Conservation (phyloP, 1,284 basidiomycete genomes). For the Amylostereum areolatum region DNA sequence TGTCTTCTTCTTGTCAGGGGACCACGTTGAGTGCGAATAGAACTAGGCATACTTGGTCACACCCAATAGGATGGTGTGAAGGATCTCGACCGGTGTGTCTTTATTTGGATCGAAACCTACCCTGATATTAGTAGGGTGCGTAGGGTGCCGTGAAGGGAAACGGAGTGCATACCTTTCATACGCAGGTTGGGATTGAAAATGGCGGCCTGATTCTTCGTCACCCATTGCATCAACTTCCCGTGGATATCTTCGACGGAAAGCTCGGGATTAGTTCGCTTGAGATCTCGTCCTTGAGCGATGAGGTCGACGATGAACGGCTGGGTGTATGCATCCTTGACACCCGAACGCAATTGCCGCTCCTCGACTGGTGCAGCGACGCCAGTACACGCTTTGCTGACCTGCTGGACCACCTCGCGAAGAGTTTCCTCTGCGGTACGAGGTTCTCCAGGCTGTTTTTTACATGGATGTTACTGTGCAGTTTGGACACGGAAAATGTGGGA, state of each 20-base stretch:
- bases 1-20: conserved; percentile 2
- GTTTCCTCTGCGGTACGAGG: not conserved
- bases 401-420: conserved; percentile 1
- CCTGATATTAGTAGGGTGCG: too few relatives aligned
- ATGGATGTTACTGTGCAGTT: too few relatives aligned
- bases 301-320: conserved; percentile 13
- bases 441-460: not conserved
- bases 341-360: conserved; percentile 11
- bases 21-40: conserved; percentile 11
- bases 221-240: conserved; percentile 10
- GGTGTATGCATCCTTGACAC: conserved; percentile 15
- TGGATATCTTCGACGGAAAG: conserved; percentile 2
- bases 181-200: conserved; percentile 10
- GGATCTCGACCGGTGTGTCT: conserved; percentile 30
- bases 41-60: conserved; percentile 29
- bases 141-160: too few relatives aligned
- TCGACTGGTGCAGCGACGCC: conserved; percentile 11
- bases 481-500: too few relatives aligned
- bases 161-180: conserved; percentile 4
- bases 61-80: conserved; percentile 31
- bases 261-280: not conserved
- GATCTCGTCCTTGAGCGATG: not conserved
- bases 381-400: conserved; percentile 10
- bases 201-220: not conserved
- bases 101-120: conserved; percentile 23